Percentiles rank a stretch among this genome's conserved stretches.
Conservation (phyloP, 345 rosid species). For the Aquilaria yunnanensis region DNA sequence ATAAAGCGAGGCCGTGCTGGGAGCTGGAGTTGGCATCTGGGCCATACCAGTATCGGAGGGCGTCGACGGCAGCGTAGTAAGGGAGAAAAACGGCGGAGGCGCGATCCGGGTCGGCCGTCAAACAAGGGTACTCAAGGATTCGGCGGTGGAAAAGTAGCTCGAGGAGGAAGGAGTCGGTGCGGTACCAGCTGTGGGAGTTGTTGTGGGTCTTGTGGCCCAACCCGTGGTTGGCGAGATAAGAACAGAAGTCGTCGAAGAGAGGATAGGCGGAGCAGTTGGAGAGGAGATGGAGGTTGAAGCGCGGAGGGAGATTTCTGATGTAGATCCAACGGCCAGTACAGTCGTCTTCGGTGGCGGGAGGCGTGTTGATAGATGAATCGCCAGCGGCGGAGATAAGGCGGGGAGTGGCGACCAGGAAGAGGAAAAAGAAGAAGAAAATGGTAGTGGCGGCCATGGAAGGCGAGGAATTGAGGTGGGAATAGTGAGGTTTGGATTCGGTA, state of each 20-base stretch:
- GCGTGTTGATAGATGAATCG: slow-evolving; percentile 12
- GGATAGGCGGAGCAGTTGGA: slow-evolving; percentile 66
- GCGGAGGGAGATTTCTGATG: slow-evolving; percentile 64
- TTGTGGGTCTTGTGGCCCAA: slow-evolving; percentile 80
- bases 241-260: slow-evolving; percentile 57
- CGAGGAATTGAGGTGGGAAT: slow-evolving; percentile 12
- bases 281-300: slow-evolving; percentile 87
- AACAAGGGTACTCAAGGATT: slow-evolving; percentile 80
- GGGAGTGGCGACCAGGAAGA: slow-evolving; percentile 18
- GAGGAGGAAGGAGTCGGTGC: slow-evolving; percentile 68
- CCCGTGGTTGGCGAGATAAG: slow-evolving; percentile 76
- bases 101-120: slow-evolving; percentile 59
- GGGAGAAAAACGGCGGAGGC: slow-evolving; percentile 79
- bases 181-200: slow-evolving; percentile 79
- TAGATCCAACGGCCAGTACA: slow-evolving; percentile 86
- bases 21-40: slow-evolving; percentile 60
- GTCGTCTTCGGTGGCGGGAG: slow-evolving; percentile 12
- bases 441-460: slow-evolving; percentile 23
- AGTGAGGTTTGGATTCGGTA: too few relatives aligned
- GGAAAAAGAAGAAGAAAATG: slow-evolving; percentile 14
- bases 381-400: slow-evolving; percentile 24
- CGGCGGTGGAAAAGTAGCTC: slow-evolving; percentile 85
- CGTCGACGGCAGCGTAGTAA: slow-evolving; percentile 75
- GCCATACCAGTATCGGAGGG: slow-evolving; percentile 72
- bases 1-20: slow-evolving; percentile 69